Conservation (phyloP, 108 stramenopile genomes). For the Cyclotella baltica region DNA sequence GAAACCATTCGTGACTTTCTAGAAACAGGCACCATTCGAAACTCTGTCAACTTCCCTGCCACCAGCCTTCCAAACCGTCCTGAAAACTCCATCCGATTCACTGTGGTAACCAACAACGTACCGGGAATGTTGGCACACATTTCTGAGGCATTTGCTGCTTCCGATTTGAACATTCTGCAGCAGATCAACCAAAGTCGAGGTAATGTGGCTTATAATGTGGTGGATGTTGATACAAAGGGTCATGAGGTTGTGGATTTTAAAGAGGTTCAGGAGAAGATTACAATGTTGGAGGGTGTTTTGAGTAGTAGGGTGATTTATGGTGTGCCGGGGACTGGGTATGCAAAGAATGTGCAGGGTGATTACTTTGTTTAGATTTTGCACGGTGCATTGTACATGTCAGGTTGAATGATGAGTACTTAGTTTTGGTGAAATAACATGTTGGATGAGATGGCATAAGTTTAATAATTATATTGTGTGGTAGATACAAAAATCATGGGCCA, state of each 20-base stretch:
- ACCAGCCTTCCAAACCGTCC: conserved; percentile 68
- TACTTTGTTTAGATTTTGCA: conserved; percentile 84
- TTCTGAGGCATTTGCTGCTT: conserved; percentile 78
- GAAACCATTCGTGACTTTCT: conserved; percentile 88
- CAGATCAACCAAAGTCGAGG: conserved; percentile 92
- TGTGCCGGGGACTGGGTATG: conserved; percentile 86
- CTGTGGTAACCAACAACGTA: conserved; percentile 90
- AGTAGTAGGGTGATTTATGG: conserved; percentile 82
- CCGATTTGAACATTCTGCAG: conserved; percentile 87
- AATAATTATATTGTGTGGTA: too few relatives aligned
- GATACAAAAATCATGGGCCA: too few relatives aligned
- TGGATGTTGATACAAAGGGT: conserved; percentile 82
- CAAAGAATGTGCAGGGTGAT: conserved; percentile 86
- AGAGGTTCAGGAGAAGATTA: conserved; percentile 86
- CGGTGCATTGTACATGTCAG: too few relatives aligned
- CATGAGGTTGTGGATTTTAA: conserved; percentile 74
- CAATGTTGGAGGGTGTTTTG: conserved; percentile 89
- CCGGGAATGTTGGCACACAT: conserved; percentile 90
- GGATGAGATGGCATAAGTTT: too few relatives aligned
- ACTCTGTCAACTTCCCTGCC: conserved; percentile 93
- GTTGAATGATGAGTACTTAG: too few relatives aligned
- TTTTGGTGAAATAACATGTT: too few relatives aligned
- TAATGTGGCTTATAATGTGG: conserved; percentile 91
- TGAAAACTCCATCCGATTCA: conserved; percentile 77
- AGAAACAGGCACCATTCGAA: conserved; percentile 84